These are phyloP conservation scores for Ceratocystis albifundus DNA, from an alignment of 2,329 filamentous ascomycete species.

Conservation along the genomic window DNA sequence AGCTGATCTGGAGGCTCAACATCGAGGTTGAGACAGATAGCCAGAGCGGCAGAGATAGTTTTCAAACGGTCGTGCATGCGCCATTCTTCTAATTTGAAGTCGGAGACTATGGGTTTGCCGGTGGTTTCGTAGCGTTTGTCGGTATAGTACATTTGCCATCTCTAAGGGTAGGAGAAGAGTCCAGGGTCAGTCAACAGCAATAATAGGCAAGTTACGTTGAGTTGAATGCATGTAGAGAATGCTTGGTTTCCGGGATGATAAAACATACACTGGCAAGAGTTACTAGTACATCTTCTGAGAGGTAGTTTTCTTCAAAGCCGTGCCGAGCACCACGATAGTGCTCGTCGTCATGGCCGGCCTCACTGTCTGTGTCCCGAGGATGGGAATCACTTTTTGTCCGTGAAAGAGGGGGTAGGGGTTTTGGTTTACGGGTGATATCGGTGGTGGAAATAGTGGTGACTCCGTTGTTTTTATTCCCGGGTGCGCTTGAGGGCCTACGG, in stretches of 20 bases:
- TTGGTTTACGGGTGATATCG: constrained; percentile 31
- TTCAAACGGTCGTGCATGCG: constrained; percentile 93
- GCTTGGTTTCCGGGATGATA: constrained; percentile 9
- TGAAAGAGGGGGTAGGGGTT: constrained; percentile 39
- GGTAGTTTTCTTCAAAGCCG: constrained; percentile 86
- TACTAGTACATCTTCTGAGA: constrained; percentile 78
- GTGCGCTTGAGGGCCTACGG: constrained; percentile 38
- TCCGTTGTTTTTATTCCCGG: constrained; percentile 34
- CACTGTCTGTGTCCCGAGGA: constrained; percentile 33
- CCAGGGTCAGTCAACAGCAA: constrained; percentile 8
- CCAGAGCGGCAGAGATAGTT: constrained; percentile 88
- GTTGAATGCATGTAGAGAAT: constrained; percentile 9
- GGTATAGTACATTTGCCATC: constrained; percentile 99
- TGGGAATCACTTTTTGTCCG: constrained; percentile 48
- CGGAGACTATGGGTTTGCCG: constrained; percentile 64
- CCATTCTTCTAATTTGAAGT: constrained; percentile 74
- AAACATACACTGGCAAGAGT: constrained; percentile 64
- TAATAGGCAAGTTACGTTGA: neutral
- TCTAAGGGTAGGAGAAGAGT: constrained; percentile 40
- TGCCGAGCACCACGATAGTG: constrained; percentile 56
- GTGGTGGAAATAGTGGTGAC: constrained; percentile 26
- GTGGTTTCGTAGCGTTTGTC: constrained; percentile 96
- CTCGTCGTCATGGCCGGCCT: constrained; percentile 37
- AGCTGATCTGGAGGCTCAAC: constrained; percentile 95
- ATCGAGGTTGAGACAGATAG: constrained; percentile 91